These are phyloP conservation scores for Quercus wislizeni DNA, from an alignment of 306 rosid species.

Conservation along the genomic window DNA sequence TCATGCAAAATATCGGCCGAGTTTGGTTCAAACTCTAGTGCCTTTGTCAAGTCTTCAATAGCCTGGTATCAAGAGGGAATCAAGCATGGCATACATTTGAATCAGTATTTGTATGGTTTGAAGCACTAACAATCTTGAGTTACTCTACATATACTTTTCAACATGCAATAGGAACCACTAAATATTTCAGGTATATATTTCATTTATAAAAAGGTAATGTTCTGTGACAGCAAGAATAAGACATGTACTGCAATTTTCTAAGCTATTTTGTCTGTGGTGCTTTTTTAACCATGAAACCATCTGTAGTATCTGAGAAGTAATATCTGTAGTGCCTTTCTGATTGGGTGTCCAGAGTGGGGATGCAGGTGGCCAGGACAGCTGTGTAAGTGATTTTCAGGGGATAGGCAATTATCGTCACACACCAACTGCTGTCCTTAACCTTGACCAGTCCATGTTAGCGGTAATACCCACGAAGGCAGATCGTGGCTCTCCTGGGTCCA, in stretches of 20 bases:
- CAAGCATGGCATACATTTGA: slow-evolving; percentile 9
- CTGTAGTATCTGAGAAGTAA: not conserved
- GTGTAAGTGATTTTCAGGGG: too few relatives aligned
- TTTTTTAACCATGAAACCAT: not conserved
- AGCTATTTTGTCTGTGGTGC: not conserved
- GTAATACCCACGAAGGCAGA: too few relatives aligned
- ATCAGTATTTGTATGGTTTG: slow-evolving; percentile 20
- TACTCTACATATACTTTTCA: not conserved
- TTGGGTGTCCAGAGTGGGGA: too few relatives aligned
- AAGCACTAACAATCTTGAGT: slow-evolving; percentile 11
- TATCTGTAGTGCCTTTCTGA: not conserved
- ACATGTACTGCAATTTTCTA: not conserved
- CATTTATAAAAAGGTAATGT: not conserved
- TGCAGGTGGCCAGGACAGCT: too few relatives aligned
- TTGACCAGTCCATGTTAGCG: too few relatives aligned
- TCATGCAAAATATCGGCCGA: slow-evolving; percentile 82
- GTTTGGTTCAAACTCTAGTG: slow-evolving; percentile 80
- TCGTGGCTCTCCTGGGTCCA: too few relatives aligned
- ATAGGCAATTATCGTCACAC: too few relatives aligned
- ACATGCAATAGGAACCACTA: slow-evolving; percentile 4
- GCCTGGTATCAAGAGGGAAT: slow-evolving; percentile 53
- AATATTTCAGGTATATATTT: slow-evolving; percentile 5
- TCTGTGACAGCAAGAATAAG: not conserved
- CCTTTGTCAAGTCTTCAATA: slow-evolving; percentile 82
- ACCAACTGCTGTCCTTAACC: too few relatives aligned